Evolutionary conservation across 108 stramenopile genomes (phyloP).

Genomic region (Nitzschia palea): DNA sequence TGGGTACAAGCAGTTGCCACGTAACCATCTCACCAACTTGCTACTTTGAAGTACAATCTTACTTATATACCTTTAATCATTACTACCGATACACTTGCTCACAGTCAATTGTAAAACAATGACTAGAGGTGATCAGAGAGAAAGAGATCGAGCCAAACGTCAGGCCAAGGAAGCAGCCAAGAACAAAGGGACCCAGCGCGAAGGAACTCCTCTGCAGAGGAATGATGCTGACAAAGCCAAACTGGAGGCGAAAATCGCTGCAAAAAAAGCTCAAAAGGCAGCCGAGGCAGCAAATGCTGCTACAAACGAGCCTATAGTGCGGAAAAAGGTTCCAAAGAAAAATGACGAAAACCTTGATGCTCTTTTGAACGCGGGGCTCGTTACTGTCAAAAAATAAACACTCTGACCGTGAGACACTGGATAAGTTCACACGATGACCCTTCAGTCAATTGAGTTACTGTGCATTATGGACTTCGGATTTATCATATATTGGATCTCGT

Average conservation of each 20-base stretch:
- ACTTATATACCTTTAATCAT: too few species aligned
- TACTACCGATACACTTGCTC: too few species aligned
- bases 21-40: too few species aligned
- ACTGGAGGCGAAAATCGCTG: slow-evolving; percentile 73
- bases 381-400: slow-evolving; percentile 41
- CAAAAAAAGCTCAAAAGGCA: slow-evolving; percentile 63
- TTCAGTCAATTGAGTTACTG: too few species aligned
- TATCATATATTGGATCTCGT: too few species aligned
- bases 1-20: too few species aligned
- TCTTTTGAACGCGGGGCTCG: slow-evolving; percentile 71
- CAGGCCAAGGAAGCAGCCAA: slow-evolving; percentile 59
- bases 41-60: too few species aligned
- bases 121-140: slow-evolving; percentile 82
- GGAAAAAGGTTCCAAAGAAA: slow-evolving; percentile 54
- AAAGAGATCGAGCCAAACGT: slow-evolving; percentile 76
- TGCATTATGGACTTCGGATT: too few species aligned
- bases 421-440: too few species aligned
- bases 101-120: too few species aligned
- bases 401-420: too few species aligned
- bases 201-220: slow-evolving; percentile 63
- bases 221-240: slow-evolving; percentile 68
- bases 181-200: slow-evolving; percentile 50
- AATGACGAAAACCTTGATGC: slow-evolving; percentile 51
- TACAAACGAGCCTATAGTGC: slow-evolving; percentile 33
- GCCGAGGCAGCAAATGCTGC: slow-evolving; percentile 25